phyloP scores from a whole-genome alignment of 345 rosid genomes.

The Rhodamnia rubescens region DNA sequence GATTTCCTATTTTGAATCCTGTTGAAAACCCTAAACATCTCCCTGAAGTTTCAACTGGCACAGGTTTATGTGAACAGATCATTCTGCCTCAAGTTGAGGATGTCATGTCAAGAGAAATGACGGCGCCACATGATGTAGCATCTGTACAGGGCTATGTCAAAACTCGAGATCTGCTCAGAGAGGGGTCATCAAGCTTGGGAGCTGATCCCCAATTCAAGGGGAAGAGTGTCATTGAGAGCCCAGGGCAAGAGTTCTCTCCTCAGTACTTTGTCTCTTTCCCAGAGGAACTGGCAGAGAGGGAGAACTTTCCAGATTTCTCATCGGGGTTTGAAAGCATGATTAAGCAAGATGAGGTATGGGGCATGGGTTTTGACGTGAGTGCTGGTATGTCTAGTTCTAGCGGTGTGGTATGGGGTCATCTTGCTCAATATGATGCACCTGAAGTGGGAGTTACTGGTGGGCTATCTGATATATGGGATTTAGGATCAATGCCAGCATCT shows the following conservation, averaged over 20 bases:
- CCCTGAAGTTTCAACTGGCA: constrained; percentile 12
- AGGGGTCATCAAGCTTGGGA: constrained; percentile 21
- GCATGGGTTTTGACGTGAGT: constrained; percentile 39
- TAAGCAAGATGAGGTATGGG: constrained; percentile 58
- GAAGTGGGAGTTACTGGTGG: constrained; percentile 33
- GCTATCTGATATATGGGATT: constrained; percentile 69
- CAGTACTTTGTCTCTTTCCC: constrained; percentile 48
- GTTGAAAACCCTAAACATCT: constrained; percentile 16
- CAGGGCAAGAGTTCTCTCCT: constrained; percentile 26
- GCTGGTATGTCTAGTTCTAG: constrained; percentile 37
- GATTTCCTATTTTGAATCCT: constrained; percentile 11
- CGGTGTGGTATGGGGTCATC: constrained; percentile 41
- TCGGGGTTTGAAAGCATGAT: constrained; percentile 22
- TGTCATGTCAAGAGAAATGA: constrained; percentile 2
- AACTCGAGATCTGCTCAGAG: constrained; percentile 10
- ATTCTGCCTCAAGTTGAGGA: constrained; percentile 17
- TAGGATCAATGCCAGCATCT: constrained; percentile 29
- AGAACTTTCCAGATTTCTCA: constrained; percentile 20
- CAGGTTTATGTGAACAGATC: constrained; percentile 14
- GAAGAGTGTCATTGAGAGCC: constrained; percentile 20
- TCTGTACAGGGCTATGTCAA: constrained; percentile 1
- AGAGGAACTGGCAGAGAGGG: constrained; percentile 20
- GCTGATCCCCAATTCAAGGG: constrained; percentile 23
- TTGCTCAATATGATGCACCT: constrained; percentile 27
- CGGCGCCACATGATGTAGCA: constrained; percentile 3